These are phyloP conservation scores for Nevesoporus exiguus DNA, from an alignment of 768 basidiomycete species.

Conservation along the genomic window DNA sequence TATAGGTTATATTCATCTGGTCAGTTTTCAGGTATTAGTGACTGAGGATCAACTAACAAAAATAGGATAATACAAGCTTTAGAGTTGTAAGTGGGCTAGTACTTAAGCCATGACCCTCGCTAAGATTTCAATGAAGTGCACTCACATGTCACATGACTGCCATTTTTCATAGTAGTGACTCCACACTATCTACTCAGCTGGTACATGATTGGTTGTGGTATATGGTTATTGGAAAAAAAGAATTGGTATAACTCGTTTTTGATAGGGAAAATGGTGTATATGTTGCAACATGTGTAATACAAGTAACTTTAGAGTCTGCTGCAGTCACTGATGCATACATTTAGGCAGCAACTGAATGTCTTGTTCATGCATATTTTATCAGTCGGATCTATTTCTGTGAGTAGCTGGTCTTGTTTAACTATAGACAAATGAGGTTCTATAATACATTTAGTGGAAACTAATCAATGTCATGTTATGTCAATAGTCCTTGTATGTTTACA, in stretches of 20 bases:
- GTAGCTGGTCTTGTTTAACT: background rate
- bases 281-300: constrained; percentile 17
- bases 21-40: constrained; percentile 2
- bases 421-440: background rate
- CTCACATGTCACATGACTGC: constrained; percentile 6
- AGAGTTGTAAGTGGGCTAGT: constrained; percentile 9
- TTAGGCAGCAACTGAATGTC: constrained; percentile 17
- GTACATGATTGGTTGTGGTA: background rate
- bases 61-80: constrained; percentile 20
- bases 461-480: background rate
- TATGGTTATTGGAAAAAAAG: too few species aligned
- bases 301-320: background rate
- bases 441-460: constrained; percentile 9
- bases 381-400: constrained; percentile 24
- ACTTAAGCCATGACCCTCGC: background rate
- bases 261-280: constrained; percentile 13
- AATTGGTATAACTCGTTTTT: too few species aligned
- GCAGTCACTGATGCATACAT: constrained; percentile 1
- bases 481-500: constrained; percentile 17
- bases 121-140: constrained; percentile 7
- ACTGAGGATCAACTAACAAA: background rate
- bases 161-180: constrained; percentile 1
- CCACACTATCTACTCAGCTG: background rate
- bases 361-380: constrained; percentile 25
- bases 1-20: constrained; percentile 22